A percentile compares a stretch with the other conserved stretches of the same genome.
These are phyloP conservation scores for Babjeviella inositovora DNA, from an alignment of 805 yeast genomes.

Conservation along the genomic window DNA sequence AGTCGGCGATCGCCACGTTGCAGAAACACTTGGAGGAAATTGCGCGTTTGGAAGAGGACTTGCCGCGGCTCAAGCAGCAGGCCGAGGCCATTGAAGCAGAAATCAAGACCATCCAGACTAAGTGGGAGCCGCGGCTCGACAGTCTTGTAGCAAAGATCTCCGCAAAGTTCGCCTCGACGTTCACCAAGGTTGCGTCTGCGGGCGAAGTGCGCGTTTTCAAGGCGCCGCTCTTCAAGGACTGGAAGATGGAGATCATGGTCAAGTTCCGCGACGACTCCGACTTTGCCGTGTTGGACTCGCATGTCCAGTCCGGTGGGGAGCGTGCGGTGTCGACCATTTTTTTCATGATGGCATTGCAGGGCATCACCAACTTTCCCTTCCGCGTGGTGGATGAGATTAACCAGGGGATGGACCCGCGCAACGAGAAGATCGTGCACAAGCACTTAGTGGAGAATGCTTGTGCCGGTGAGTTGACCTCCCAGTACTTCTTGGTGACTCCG, in stretches of 20 bases:
- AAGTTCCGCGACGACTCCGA: slow-evolving; percentile 69
- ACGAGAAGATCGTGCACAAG: slow-evolving; percentile 76
- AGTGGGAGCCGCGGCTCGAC: slow-evolving; percentile 52
- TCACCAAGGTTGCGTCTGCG: slow-evolving; percentile 65
- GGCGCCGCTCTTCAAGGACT: slow-evolving; percentile 40
- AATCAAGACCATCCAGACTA: slow-evolving; percentile 17
- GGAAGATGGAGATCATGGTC: slow-evolving; percentile 77
- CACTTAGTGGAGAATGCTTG: slow-evolving; percentile 81
- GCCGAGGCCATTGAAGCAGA: slow-evolving; percentile 12
- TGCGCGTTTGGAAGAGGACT: slow-evolving; percentile 12
- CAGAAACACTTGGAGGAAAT: slow-evolving; percentile 16
- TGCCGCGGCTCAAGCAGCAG: slow-evolving; percentile 17
- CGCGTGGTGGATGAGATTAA: slow-evolving; percentile 95
- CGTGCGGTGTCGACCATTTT: slow-evolving; percentile 89
- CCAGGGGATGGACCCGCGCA: slow-evolving; percentile 95
- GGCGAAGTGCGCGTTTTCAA: slow-evolving; percentile 59
- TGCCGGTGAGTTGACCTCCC: slow-evolving; percentile 27
- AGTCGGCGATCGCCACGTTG: slow-evolving; percentile 9
- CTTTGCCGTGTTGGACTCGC: slow-evolving; percentile 62
- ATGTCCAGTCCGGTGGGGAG: slow-evolving; percentile 95
- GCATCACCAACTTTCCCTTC: slow-evolving; percentile 76
- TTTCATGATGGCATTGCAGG: slow-evolving; percentile 82
- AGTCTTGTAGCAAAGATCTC: slow-evolving; percentile 40
- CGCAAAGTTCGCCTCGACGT: slow-evolving; percentile 44
- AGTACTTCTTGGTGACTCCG: slow-evolving; percentile 88